These are phyloP conservation scores for Polysphondylium violaceum DNA, from an alignment of 78 protist genomes.

Conservation along the genomic window DNA sequence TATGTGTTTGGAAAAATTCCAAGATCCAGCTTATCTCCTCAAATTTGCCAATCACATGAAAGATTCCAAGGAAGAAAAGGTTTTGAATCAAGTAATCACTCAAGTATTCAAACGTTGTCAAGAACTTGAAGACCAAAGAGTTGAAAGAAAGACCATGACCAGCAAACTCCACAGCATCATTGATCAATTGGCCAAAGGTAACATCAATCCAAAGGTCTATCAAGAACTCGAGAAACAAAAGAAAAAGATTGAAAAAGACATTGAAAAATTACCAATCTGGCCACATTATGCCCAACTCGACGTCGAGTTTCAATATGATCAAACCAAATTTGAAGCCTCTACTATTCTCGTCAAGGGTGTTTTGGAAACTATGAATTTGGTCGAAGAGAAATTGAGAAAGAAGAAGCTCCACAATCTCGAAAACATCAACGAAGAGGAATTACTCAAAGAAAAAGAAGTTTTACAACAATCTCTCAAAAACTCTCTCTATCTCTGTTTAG, in stretches of 20 bases:
- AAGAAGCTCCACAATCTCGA: conserved; percentile 31
- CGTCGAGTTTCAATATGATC: conserved; percentile 17
- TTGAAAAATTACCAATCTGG: conserved; percentile 24
- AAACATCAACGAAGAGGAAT: conserved; percentile 20
- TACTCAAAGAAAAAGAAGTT: conserved; percentile 11
- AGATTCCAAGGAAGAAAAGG: conserved; percentile 35
- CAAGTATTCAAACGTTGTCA: conserved; percentile 48
- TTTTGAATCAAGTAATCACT: conserved; percentile 11
- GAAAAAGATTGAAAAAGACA: background rate
- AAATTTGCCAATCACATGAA: conserved; percentile 50
- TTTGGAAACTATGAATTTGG: conserved; percentile 15
- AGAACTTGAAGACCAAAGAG: conserved; percentile 43
- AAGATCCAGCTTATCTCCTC: conserved; percentile 58
- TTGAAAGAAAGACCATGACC: background rate
- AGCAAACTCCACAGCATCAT: background rate
- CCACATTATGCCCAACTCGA: conserved; percentile 49
- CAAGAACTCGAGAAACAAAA: background rate
- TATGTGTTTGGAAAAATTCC: conserved; percentile 66
- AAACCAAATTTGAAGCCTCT: conserved; percentile 14
- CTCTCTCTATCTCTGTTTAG: conserved; percentile 14
- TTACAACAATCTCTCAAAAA: background rate
- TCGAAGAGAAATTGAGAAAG: conserved; percentile 67
- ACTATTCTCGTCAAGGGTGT: background rate
- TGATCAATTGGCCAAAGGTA: background rate
- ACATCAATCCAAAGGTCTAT: background rate